Evolutionary conservation across 805 yeast species (phyloP).

Genomic region (Maudiozyma serrabonitensis): DNA sequence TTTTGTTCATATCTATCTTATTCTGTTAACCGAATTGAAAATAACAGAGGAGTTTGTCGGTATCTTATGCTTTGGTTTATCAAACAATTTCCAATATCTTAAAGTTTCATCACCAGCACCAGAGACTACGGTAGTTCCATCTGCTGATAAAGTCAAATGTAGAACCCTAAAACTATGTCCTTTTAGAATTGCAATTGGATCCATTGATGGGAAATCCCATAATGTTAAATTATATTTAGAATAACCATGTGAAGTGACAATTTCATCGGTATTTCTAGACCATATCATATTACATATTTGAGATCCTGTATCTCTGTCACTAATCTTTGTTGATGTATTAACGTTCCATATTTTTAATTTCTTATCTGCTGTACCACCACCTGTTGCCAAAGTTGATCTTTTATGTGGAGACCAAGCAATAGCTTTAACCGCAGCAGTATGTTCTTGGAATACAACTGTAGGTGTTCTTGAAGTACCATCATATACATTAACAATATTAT

Average conservation of each 20-base stretch:
- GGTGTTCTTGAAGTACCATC: conserved; percentile 65
- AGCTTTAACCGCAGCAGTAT: conserved; percentile 93
- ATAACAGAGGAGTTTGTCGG: conserved; percentile 50
- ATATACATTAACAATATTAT: conserved; percentile 78
- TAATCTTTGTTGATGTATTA: conserved; percentile 57
- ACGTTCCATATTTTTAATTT: conserved; percentile 90
- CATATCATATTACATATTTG: conserved; percentile 92
- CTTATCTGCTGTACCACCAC: conserved; percentile 95
- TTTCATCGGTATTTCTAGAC: conserved; percentile 86
- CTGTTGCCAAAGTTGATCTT: conserved; percentile 84
- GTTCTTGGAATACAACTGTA: conserved; percentile 64
- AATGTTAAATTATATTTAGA: conserved; percentile 81
- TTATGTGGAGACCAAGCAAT: conserved; percentile 97
- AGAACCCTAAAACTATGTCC: conserved; percentile 92
- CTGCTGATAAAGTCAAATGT: conserved; percentile 84
- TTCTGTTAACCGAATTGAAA: conserved; percentile 65
- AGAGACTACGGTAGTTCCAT: conserved; percentile 92
- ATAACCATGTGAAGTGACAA: conserved; percentile 92
- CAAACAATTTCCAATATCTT: conserved; percentile 92
- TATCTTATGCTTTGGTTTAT: conserved; percentile 51
- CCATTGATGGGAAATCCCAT: conserved; percentile 89
- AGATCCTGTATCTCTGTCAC: conserved; percentile 88
- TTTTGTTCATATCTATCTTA: conserved; percentile 35
- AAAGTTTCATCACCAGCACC: conserved; percentile 98
- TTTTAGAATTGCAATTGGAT: conserved; percentile 84